Evolutionary conservation across 306 rosid genomes (phyloP).

Genomic region (Malus sieversii): DNA sequence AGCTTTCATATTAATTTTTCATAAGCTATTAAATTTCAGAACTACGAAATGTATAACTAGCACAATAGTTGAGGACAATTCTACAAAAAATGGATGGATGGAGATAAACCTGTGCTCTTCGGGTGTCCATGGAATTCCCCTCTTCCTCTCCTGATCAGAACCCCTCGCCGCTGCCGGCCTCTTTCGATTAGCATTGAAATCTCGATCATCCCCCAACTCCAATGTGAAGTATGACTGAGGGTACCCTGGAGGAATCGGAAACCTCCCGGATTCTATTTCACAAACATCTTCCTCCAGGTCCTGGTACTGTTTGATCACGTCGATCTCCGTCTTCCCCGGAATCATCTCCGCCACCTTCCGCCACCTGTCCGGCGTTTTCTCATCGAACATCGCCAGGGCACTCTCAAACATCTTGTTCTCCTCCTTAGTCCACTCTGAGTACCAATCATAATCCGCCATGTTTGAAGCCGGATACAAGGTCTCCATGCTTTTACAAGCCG

Average conservation of each 20-base stretch:
- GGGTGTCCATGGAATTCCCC: conserved; percentile 66
- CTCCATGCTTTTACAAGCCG: conserved; percentile 43
- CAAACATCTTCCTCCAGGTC: conserved; percentile 76
- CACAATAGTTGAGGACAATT: neutral
- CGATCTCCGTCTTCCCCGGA: conserved; percentile 73
- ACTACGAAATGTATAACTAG: neutral
- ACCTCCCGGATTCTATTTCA: conserved; percentile 80
- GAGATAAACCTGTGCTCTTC: conserved; percentile 71
- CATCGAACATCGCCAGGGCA: conserved; percentile 74
- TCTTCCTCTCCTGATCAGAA: conserved; percentile 81
- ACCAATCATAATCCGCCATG: conserved; percentile 40
- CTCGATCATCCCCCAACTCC: conserved; percentile 47
- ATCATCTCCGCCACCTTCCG: conserved; percentile 64
- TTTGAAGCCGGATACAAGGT: conserved; percentile 41
- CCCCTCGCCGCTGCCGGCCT: conserved; percentile 33
- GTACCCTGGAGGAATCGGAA: conserved; percentile 74
- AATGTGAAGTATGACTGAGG: conserved; percentile 57
- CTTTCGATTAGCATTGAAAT: conserved; percentile 48
- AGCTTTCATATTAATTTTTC: neutral
- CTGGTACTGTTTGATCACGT: conserved; percentile 77
- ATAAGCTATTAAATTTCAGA: neutral
- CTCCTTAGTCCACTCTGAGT: conserved; percentile 73
- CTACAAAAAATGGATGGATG: neutral
- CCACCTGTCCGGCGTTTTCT: conserved; percentile 82
- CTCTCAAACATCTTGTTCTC: conserved; percentile 88